Evolutionary conservation across 2,329 filamentous ascomycete species (phyloP).

Genomic region (Monosporascus sp.): DNA sequence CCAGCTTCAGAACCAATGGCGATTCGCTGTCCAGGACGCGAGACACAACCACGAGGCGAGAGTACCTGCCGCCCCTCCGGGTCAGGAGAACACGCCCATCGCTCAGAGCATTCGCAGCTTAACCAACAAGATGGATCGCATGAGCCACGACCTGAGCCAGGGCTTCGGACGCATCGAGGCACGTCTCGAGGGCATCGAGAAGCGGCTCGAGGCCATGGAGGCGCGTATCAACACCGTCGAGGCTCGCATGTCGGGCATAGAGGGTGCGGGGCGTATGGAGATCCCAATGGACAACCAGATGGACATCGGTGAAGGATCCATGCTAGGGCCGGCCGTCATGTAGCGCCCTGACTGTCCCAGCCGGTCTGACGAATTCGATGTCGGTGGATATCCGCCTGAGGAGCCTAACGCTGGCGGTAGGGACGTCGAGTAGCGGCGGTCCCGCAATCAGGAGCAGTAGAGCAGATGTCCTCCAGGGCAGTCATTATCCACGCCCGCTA

Average conservation of each 20-base stretch:
- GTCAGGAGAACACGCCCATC: slow-evolving; percentile 52
- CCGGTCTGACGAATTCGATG: background rate
- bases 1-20: slow-evolving; percentile 57
- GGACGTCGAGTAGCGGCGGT: no score
- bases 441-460: no score
- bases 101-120: slow-evolving; percentile 53
- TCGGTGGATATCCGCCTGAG: no score
- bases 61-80: slow-evolving; percentile 46
- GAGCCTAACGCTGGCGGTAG: no score
- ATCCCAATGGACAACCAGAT: slow-evolving; percentile 32
- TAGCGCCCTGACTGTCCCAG: slow-evolving; percentile 14
- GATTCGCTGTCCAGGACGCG: slow-evolving; percentile 56
- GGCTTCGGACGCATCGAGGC: slow-evolving; percentile 46
- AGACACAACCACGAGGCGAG: slow-evolving; percentile 58
- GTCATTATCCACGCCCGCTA: no score
- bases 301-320: slow-evolving; percentile 26
- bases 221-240: slow-evolving; percentile 30
- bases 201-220: slow-evolving; percentile 51
- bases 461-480: no score
- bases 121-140: slow-evolving; percentile 54
- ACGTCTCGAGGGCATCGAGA: slow-evolving; percentile 46
- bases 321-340: slow-evolving; percentile 31
- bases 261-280: slow-evolving; percentile 29
- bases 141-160: slow-evolving; percentile 50
- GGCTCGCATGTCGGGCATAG: slow-evolving; percentile 32